Evolutionary conservation across 164 flowering plant species (phyloP), one percentile per base, ranked within the genome.

Genomic region (Vitis cinerea): DNA sequence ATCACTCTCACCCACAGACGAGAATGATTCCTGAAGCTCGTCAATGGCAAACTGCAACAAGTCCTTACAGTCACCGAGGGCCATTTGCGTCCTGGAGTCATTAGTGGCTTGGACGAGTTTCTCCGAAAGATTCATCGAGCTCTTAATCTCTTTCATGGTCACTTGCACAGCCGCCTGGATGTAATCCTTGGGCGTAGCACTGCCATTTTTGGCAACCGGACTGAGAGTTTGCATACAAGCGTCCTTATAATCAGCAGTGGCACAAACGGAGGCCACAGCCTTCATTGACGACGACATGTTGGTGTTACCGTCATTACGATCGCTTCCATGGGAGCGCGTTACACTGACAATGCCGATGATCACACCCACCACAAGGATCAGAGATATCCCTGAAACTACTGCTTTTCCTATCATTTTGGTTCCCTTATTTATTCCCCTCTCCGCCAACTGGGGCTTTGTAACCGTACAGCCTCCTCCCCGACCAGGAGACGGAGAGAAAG

Each of bases 171-270:
- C 4, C 0, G 72, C 78, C 62, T 70, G 65, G 29, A 88, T 31
- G 50, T 74, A 77, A 15, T 83, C 92, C 65, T 76, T 80, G 0
- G 85, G 82, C 57, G 75, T 71, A n/a, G 81, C 80, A 10, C 61
- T 74, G 3, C 29, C 64, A 48, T 82, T 79, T 2, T 77, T 74
- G 5, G 77, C 73, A 27, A 78, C 31, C 0, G 79, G n/a, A 17
- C n/a, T 30, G n/a, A 86, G 74, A 71, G 77, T 83, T 2, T 69
- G 64, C 0, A 65, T 55, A 31, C 92, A 88, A 0, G 73, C 59
- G 9, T 84, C 81, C 72, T 77, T 79, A 69, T 82, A 77, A 59
- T 84, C 85, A 0, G 87, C 79, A 0, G 84, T 80, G 10, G 66
- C 59, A 56, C 92, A 86, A 10, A 88, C 64, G 30, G 84, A 16